These are phyloP conservation scores for Penicillium sp. DNA, from an alignment of 2,329 filamentous ascomycete genomes.

Conservation along the genomic window DNA sequence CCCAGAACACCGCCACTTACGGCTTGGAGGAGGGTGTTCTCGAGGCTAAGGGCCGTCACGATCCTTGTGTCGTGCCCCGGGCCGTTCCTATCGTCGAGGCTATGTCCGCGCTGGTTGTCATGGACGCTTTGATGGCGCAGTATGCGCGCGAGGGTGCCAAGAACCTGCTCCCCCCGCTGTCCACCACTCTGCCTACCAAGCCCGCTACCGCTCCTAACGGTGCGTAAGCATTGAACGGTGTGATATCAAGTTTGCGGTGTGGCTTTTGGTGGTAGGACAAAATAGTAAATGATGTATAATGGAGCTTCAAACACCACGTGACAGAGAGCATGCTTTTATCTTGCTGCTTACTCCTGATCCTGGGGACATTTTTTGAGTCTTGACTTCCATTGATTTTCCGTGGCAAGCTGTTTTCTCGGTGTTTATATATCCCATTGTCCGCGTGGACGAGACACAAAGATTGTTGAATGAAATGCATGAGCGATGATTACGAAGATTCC, in stretches of 20 bases:
- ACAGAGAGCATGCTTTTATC: background rate
- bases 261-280: background rate
- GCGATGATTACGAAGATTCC: conserved; percentile 16
- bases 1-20: conserved; percentile 81
- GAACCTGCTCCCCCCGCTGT: conserved; percentile 48
- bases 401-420: background rate
- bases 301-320: background rate
- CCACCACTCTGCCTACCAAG: conserved; percentile 39
- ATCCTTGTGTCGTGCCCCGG: conserved; percentile 87
- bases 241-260: background rate
- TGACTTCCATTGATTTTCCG: background rate
- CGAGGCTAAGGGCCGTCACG: conserved; percentile 90
- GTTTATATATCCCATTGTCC: conserved; percentile 6
- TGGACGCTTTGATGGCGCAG: conserved; percentile 85
- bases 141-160: conserved; percentile 61
- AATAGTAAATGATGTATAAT: background rate
- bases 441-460: conserved; percentile 13
- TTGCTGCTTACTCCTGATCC: background rate
- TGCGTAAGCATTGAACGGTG: conserved; percentile 11
- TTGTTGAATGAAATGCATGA: conserved; percentile 21
- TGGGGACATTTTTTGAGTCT: background rate
- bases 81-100: conserved; percentile 74
- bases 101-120: conserved; percentile 85
- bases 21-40: conserved; percentile 74
- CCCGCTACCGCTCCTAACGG: conserved; percentile 30